A percentile compares a stretch with the other conserved stretches of the same genome.
phyloP scores from a whole-genome alignment of 805 yeast genomes.

The Wickerhamomyces tratensis region DNA sequence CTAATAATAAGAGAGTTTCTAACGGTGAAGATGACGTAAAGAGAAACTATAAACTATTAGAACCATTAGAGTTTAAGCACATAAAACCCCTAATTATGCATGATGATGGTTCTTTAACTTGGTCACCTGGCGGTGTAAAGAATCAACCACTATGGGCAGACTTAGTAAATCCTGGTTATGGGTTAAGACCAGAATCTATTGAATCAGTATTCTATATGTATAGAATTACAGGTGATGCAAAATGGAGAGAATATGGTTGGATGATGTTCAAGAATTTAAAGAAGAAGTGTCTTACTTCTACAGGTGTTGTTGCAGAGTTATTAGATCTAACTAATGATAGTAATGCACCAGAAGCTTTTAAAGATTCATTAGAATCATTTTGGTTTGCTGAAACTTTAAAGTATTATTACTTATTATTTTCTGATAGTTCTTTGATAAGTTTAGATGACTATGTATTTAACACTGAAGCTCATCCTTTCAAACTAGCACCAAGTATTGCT shows the following conservation, averaged over 20 bases:
- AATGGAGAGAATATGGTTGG: constrained; percentile 49
- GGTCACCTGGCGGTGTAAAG: constrained; percentile 6
- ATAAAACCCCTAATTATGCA: not conserved
- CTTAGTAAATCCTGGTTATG: constrained; percentile 26
- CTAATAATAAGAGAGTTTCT: too few species aligned
- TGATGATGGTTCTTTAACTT: constrained; percentile 4
- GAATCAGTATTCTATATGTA: constrained; percentile 52
- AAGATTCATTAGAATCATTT: constrained; percentile 34
- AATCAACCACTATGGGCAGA: constrained; percentile 23
- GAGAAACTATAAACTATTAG: too few species aligned
- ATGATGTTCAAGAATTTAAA: constrained; percentile 30
- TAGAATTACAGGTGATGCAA: constrained; percentile 47
- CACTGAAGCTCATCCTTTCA: constrained; percentile 55
- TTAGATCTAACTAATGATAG: constrained; percentile 26
- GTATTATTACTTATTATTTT: constrained; percentile 41
- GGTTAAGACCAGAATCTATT: constrained; percentile 52
- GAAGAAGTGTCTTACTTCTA: constrained; percentile 19
- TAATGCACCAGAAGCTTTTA: constrained; percentile 12
- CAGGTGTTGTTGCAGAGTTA: constrained; percentile 29
- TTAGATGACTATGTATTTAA: constrained; percentile 48
- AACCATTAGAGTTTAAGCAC: not conserved
- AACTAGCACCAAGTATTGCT: constrained; percentile 3
- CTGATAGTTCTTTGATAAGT: constrained; percentile 30
- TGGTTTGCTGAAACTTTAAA: constrained; percentile 56
- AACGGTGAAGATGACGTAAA: too few species aligned